Evolutionary conservation across 495 filamentous ascomycete genomes (phyloP), one percentile per base, ranked within the genome.

Genomic region (Penicillium longicatenatum): DNA sequence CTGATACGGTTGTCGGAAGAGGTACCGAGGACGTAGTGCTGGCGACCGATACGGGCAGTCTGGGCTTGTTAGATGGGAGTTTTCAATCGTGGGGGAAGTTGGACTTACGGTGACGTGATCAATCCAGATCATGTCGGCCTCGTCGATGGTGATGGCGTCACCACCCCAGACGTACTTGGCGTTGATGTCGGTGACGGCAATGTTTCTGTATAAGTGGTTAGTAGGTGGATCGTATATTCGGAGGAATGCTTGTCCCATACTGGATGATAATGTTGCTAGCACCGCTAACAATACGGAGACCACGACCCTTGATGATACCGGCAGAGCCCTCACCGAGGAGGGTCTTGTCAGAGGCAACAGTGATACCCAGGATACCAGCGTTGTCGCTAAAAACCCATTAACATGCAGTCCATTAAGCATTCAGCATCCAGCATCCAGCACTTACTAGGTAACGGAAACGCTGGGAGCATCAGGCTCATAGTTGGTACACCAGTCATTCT

Each of bases 161-260:
- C 77, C 77, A 57, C 77, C 77, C 77, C 75, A 80, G 61, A 80
- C 76, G 65, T 80, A 80, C 50, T 78, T 59, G 56, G 75, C 68
- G 70, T 80, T 79, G 51, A 80, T 68, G 45, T 80, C 70, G 37
- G 76, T 78, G 58, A 80, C 65, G 46, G 72, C 73, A 52, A 80
- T 73, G 65, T 80, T 80, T 58, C 68, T 73, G 20, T 53, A 14
- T 26, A 30, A 4, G 21, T 52, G 46, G 20, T 54, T 33, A 54
- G 26, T 20, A 35, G 12, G 12, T 1, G 1, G 14, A 14, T 33
- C 0, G 5, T 19, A 14, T 21, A 19, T 6, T 12, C 26, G 9
- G 8, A 42, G 31, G 2, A 7, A 21, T n/a, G 24, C 8, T 31
- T 4, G 17, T 6, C 8, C 37, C 70, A 3, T 58, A 75, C 72